Evolutionary conservation across 2,329 filamentous ascomycete species (phyloP), one percentile per base, ranked within the genome.

Genomic region (Cercospora berteroae): DNA sequence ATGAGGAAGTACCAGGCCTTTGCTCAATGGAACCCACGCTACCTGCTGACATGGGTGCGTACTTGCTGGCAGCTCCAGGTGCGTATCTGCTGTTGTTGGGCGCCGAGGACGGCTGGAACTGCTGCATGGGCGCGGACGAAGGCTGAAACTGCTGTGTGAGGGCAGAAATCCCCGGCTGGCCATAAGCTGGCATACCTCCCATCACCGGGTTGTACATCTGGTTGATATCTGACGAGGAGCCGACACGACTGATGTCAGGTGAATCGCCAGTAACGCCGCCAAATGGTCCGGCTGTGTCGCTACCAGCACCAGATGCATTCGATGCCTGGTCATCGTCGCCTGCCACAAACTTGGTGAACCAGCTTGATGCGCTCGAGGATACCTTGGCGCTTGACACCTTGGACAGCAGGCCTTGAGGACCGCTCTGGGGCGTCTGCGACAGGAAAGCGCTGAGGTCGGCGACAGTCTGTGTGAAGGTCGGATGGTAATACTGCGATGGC

Each of bases 341-440:
- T 61, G 91, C 89, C 68, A 99, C 93, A 76, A 99, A 99, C 75
- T 93, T 97, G 80, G 94, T 98, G 81, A 99, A 97, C 67, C 91
- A 93, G 71, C 89, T 93, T 86, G 93, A 94, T 77, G 98, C 88
- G 36, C 91, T 93, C 69, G 91, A 93, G 2, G 94, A 95, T 0
- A 98, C 93, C 80, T 96, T 97, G 79, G 96, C 94, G 87, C 98
- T 96, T 78, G 89, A 97, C 6, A 94, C 93, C 79, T 95, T 97
- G 1, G 93, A 90, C 62, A 99, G 95, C 92, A 94, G 97, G 2
- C 93, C 94, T 20, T 88, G 89, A 6, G 89, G 89, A 8, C 72
- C 73, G 55, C 71, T 71, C 76, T 90, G 92, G 12, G 94, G 93
- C 18, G 93, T 90, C 77, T 95, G 91, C 73, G 90, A 94, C 44